Percentiles rank a stretch among this genome's conserved stretches.
phyloP scores from a whole-genome alignment of 352 stramenopile genomes.

The Pythium monospermum region DNA sequence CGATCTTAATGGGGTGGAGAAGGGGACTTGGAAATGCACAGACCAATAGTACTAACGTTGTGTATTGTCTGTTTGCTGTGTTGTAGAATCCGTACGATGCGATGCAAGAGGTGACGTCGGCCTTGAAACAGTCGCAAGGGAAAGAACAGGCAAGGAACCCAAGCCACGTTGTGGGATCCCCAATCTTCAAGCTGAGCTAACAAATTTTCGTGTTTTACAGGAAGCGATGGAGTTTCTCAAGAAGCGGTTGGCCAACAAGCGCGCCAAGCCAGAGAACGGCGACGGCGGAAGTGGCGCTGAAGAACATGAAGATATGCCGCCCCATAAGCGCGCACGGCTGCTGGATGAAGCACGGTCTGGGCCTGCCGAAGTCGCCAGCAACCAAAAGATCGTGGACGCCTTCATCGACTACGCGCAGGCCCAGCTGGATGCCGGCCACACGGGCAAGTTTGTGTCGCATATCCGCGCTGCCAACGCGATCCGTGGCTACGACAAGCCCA shows the following conservation, averaged over 20 bases:
- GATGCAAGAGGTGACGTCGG: constrained; percentile 25
- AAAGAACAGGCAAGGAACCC: constrained; percentile 23
- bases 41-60: background rate
- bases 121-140: constrained; percentile 27
- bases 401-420: constrained; percentile 60
- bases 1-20: background rate
- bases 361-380: constrained; percentile 37
- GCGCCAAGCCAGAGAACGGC: constrained; percentile 16
- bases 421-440: constrained; percentile 58
- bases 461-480: constrained; percentile 61
- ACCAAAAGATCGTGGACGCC: constrained; percentile 75
- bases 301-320: constrained; percentile 30
- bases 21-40: no score
- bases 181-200: no score
- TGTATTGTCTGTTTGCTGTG: background rate
- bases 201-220: no score
- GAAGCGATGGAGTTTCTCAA: constrained; percentile 29
- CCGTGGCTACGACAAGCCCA: constrained; percentile 40
- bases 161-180: no score
- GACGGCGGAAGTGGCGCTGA: constrained; percentile 10
- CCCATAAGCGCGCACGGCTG: constrained; percentile 54
- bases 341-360: constrained; percentile 44
- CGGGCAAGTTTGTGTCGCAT: constrained; percentile 67
- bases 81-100: constrained; percentile 35
- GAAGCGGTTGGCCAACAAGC: constrained; percentile 33